phyloP scores from a whole-genome alignment of 2,329 filamentous ascomycete species.

The Talaromyces sp. region DNA sequence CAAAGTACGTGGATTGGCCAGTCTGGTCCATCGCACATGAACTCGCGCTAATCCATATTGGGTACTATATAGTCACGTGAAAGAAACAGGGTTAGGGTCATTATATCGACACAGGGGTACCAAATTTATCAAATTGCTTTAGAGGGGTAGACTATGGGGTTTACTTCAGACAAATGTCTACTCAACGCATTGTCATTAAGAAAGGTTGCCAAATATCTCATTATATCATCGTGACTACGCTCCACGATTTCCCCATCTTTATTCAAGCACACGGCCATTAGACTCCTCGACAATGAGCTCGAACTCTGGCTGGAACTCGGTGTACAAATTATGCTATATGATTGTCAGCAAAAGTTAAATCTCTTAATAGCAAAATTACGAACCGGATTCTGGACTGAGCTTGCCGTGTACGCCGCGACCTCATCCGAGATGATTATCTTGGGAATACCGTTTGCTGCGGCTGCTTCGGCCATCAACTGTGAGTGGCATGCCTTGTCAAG shows the following conservation, averaged over 20 bases:
- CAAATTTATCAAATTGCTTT: too few relatives aligned
- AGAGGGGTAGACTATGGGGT: not conserved
- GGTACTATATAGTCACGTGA: not conserved
- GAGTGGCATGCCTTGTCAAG: constrained; percentile 43
- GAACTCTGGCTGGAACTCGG: constrained; percentile 39
- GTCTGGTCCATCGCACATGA: not conserved
- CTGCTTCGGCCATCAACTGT: constrained; percentile 41
- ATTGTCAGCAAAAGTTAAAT: not conserved
- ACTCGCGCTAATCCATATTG: not conserved
- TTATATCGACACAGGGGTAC: too few relatives aligned
- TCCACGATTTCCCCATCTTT: not conserved
- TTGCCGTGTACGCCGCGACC: constrained; percentile 35
- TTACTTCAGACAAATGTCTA: not conserved
- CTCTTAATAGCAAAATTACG: not conserved
- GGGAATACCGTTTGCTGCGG: constrained; percentile 36
- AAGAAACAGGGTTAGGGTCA: not conserved
- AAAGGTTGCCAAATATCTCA: not conserved
- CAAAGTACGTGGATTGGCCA: constrained; percentile 10
- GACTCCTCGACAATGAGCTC: constrained; percentile 38
- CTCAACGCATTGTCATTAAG: not conserved
- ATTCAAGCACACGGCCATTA: constrained; percentile 32
- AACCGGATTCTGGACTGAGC: constrained; percentile 36
- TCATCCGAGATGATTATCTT: constrained; percentile 35
- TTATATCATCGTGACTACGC: not conserved
- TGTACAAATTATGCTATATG: constrained; percentile 37